Evolutionary conservation across 2,329 filamentous ascomycete species (phyloP).

Genomic region (Tricladium varicosporioides): DNA sequence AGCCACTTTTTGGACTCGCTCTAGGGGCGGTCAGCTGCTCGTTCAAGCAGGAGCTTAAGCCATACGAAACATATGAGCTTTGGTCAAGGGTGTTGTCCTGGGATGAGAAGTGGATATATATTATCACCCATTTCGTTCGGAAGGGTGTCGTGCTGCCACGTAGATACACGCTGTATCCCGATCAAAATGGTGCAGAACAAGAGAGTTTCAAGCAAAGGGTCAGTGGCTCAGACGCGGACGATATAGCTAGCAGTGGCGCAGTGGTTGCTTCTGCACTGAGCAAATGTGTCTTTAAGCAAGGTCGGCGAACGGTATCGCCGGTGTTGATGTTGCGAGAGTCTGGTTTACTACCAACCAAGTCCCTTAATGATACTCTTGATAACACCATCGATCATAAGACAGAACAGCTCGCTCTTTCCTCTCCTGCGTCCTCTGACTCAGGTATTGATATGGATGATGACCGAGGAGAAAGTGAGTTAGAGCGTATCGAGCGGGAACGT

Average conservation of each 20-base stretch:
- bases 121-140: constrained; percentile 51
- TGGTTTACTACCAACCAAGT: constrained; percentile 53
- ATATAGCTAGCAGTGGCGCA: constrained; percentile 10
- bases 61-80: constrained; percentile 69
- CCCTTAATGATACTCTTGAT: constrained; percentile 6
- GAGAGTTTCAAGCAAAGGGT: constrained; percentile 5
- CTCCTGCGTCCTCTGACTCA: constrained; percentile 20
- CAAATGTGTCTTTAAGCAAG: constrained; percentile 61
- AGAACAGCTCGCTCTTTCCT: not conserved
- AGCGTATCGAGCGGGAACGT: constrained; percentile 22
- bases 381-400: not conserved
- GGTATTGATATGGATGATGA: constrained; percentile 18
- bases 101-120: constrained; percentile 79
- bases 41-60: constrained; percentile 70
- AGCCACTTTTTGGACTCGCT: constrained; percentile 35
- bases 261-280: constrained; percentile 47
- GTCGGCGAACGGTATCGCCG: constrained; percentile 63
- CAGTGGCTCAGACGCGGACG: constrained; percentile 3
- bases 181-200: constrained; percentile 23
- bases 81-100: constrained; percentile 69
- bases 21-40: constrained; percentile 55
- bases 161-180: constrained; percentile 34
- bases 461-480: constrained; percentile 10
- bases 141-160: constrained; percentile 37
- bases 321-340: constrained; percentile 59